phyloP scores from a whole-genome alignment of 1,139 yeast species.

The Suhomyces taliae region DNA sequence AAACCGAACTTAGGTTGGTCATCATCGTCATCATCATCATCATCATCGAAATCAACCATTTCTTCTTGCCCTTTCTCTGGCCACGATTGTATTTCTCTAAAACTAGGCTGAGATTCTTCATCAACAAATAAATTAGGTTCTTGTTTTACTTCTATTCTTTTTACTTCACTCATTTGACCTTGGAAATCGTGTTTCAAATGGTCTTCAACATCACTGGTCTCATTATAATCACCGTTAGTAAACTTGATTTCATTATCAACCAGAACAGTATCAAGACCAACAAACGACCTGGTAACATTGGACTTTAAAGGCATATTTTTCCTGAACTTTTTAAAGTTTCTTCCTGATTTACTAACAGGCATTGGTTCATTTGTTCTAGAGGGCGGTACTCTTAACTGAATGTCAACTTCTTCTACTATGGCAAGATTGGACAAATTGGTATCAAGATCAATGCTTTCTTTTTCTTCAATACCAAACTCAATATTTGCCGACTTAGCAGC shows the following conservation, averaged over 20 bases:
- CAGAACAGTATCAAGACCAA: conserved; percentile 23
- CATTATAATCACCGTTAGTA: conserved; percentile 5
- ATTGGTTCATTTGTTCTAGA: neutral
- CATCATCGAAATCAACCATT: conserved; percentile 18
- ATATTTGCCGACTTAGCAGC: conserved; percentile 26
- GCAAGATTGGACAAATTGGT: conserved; percentile 25
- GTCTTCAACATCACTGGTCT: conserved; percentile 7
- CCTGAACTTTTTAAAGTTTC: conserved; percentile 39
- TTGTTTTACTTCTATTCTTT: conserved; percentile 5
- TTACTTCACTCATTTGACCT: conserved; percentile 28
- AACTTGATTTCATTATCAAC: conserved; percentile 17
- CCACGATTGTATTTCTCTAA: neutral
- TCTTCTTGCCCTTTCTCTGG: conserved; percentile 1
- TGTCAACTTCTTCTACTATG: conserved; percentile 36
- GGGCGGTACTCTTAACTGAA: conserved; percentile 17
- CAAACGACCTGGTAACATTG: conserved; percentile 25
- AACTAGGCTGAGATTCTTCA: conserved; percentile 14
- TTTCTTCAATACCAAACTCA: conserved; percentile 29
- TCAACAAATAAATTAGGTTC: conserved; percentile 20
- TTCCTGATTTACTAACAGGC: conserved; percentile 19
- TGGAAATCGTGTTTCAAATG: conserved; percentile 25
- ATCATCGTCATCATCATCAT: conserved; percentile 35
- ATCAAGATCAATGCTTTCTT: conserved; percentile 7
- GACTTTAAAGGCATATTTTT: conserved; percentile 27
- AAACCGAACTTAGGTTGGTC: conserved; percentile 44